phyloP scores from a whole-genome alignment of 2,329 filamentous ascomycete species.

The Exophiala spinifera region DNA sequence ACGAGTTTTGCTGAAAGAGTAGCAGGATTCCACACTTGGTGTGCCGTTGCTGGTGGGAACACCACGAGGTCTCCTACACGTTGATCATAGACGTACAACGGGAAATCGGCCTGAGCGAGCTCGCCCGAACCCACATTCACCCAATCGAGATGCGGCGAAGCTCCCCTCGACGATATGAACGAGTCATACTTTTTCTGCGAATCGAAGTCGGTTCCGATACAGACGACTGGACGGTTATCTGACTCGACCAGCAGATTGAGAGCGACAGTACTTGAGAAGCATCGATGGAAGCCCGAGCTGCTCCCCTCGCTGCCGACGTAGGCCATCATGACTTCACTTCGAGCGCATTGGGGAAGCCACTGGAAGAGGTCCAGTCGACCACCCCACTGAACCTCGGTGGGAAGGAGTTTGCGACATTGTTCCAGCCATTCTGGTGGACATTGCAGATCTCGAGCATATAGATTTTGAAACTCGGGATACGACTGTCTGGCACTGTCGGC shows the following conservation, averaged over 20 bases:
- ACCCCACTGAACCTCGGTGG: slow-evolving; percentile 34
- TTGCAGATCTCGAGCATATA: slow-evolving; percentile 37
- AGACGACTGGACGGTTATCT: slow-evolving; percentile 33
- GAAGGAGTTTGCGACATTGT: slow-evolving; percentile 32
- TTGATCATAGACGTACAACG: slow-evolving; percentile 37
- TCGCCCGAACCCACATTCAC: slow-evolving; percentile 33
- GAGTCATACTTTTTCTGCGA: slow-evolving; percentile 36
- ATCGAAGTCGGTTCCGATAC: slow-evolving; percentile 37
- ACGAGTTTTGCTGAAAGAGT: slow-evolving; percentile 37
- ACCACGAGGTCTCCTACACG: slow-evolving; percentile 36
- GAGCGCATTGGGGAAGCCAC: slow-evolving; percentile 34
- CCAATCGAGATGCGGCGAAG: slow-evolving; percentile 38
- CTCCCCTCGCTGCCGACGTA: slow-evolving; percentile 36
- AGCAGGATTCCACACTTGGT: slow-evolving; percentile 39
- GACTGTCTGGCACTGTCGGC: slow-evolving; percentile 31
- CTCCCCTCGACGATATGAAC: slow-evolving; percentile 35
- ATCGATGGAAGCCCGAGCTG: slow-evolving; percentile 38
- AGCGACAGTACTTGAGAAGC: slow-evolving; percentile 38
- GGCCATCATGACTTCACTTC: slow-evolving; percentile 39
- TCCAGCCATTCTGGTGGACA: slow-evolving; percentile 36
- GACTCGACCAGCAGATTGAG: slow-evolving; percentile 36
- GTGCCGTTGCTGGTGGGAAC: slow-evolving; percentile 37
- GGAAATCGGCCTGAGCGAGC: slow-evolving; percentile 35
- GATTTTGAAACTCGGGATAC: slow-evolving; percentile 31
- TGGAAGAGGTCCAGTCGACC: slow-evolving; percentile 37